These are phyloP conservation scores for Candida boidinii DNA, from an alignment of 805 yeast species.

Conservation along the genomic window DNA sequence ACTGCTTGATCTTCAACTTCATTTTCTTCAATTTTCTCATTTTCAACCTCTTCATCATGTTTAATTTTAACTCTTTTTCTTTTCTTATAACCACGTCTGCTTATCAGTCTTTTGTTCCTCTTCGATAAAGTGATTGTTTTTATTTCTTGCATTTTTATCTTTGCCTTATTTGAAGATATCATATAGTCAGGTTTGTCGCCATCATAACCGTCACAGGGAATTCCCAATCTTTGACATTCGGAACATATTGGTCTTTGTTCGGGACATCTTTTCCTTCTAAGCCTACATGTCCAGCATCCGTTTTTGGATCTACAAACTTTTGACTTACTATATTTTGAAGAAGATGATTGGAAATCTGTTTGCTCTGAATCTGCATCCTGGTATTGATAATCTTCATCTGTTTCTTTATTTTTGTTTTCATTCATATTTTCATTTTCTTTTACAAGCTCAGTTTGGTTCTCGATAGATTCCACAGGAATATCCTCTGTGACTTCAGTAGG, in stretches of 20 bases:
- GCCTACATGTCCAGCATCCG: conserved; percentile 77
- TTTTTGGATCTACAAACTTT: conserved; percentile 17
- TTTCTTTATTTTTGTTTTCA: background rate
- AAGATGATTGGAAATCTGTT: too few relatives aligned
- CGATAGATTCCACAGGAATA: background rate
- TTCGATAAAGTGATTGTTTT: conserved; percentile 29
- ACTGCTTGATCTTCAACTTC: too few relatives aligned
- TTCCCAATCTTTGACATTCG: conserved; percentile 47
- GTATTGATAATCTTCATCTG: background rate
- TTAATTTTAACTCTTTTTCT: background rate
- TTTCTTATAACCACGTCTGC: background rate
- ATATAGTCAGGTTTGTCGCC: conserved; percentile 46
- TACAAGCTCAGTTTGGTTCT: background rate
- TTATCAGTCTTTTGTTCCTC: conserved; percentile 31
- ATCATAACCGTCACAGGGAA: conserved; percentile 51
- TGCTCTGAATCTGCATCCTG: too few relatives aligned
- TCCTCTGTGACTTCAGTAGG: background rate
- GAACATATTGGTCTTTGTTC: conserved; percentile 54
- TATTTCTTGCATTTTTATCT: conserved; percentile 40
- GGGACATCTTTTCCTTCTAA: conserved; percentile 66
- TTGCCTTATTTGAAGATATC: conserved; percentile 31
- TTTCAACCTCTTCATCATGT: background rate
- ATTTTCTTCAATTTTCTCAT: background rate
- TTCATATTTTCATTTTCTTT: background rate
- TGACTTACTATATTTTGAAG: too few relatives aligned